Conservation (phyloP, 495 filamentous ascomycete species). For the Aspergillus coremiiformis region DNA sequence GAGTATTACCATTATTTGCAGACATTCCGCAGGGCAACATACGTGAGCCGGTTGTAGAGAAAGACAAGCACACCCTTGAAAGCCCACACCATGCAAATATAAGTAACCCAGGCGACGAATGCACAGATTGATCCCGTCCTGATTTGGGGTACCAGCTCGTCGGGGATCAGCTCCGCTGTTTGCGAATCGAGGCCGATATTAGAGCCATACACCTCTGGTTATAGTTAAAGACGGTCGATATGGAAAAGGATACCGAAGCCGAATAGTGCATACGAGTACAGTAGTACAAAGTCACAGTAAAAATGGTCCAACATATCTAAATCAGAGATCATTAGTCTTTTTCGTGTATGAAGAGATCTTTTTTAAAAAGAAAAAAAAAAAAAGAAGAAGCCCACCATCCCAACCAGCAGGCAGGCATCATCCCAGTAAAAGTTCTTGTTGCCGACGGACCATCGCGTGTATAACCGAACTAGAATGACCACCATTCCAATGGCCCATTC, state of each 20-base stretch:
- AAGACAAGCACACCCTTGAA: conserved; percentile 42
- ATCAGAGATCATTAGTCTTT: background rate
- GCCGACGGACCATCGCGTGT: conserved; percentile 6
- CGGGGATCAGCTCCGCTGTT: conserved; percentile 4
- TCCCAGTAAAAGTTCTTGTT: conserved; percentile 9
- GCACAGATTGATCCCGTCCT: conserved; percentile 6
- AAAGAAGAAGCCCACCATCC: conserved; percentile 1
- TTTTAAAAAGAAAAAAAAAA: background rate
- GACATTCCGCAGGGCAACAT: background rate
- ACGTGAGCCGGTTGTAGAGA: conserved; percentile 46
- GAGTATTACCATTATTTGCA: background rate
- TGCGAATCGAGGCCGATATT: conserved; percentile 11
- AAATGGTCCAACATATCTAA: conserved; percentile 9
- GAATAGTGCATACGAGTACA: conserved; percentile 3
- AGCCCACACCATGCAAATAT: conserved; percentile 40
- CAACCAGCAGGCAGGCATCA: conserved; percentile 4
- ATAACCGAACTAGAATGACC: conserved; percentile 4
- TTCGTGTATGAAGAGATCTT: too few species aligned
- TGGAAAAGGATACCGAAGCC: background rate
- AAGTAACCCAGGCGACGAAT: conserved; percentile 35
- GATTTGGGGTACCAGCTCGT: background rate
- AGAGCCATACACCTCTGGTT: conserved; percentile 1
- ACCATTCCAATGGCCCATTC: conserved; percentile 12
- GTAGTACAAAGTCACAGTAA: conserved; percentile 2
- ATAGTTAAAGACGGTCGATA: background rate